Evolutionary conservation across 2,329 filamentous ascomycete genomes (phyloP).

Genomic region (Colletotrichum sp.): DNA sequence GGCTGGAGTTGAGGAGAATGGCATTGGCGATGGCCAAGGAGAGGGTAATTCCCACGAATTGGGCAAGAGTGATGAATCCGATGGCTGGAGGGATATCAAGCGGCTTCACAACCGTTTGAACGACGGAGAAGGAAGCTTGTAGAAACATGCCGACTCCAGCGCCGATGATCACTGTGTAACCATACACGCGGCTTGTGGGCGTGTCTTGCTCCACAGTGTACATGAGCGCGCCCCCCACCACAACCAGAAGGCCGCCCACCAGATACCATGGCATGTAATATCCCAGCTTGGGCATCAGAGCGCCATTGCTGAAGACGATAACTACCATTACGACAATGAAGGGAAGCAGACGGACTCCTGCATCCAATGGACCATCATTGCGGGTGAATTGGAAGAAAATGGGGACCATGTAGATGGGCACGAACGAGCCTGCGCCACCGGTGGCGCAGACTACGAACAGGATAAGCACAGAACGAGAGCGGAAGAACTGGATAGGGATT

Average conservation of each 20-base stretch:
- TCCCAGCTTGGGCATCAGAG: conserved; percentile 16
- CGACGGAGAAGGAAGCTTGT: conserved; percentile 40
- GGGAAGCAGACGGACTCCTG: background rate
- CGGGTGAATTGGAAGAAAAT: background rate
- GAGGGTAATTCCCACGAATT: background rate
- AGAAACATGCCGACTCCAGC: conserved; percentile 38
- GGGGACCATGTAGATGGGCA: background rate
- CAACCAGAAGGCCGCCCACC: conserved; percentile 33
- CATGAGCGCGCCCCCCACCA: conserved; percentile 38
- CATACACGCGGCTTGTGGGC: conserved; percentile 32
- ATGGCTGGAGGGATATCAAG: conserved; percentile 32
- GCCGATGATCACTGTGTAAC: conserved; percentile 42
- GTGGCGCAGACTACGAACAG: background rate
- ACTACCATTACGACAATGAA: background rate
- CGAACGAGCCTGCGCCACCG: background rate
- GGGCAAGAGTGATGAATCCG: conserved; percentile 35
- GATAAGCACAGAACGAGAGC: background rate
- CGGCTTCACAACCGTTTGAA: conserved; percentile 33
- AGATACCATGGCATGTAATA: conserved; percentile 46
- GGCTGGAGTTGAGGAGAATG: background rate
- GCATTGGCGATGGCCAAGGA: background rate
- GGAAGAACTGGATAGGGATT: background rate
- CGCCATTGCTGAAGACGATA: conserved; percentile 30
- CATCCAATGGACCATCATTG: background rate
- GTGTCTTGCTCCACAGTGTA: conserved; percentile 21